phyloP scores from a whole-genome alignment of 2,329 filamentous ascomycete species.

The Lachnellula occidentalis region DNA sequence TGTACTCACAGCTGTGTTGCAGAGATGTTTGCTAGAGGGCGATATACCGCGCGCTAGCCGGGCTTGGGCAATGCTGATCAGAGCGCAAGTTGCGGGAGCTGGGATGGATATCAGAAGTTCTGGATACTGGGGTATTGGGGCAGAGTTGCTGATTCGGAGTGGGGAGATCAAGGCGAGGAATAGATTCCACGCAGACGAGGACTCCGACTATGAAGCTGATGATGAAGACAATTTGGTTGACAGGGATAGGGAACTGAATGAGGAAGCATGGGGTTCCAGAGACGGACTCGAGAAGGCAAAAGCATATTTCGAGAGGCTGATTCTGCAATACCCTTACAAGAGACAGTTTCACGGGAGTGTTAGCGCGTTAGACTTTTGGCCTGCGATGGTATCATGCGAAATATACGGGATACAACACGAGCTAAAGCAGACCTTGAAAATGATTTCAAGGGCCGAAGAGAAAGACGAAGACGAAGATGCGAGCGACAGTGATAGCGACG shows the following conservation, averaged over 20 bases:
- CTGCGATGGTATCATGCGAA: slow-evolving; percentile 75
- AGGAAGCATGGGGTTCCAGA: slow-evolving; percentile 34
- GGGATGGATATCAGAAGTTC: slow-evolving; percentile 63
- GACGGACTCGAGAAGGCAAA: slow-evolving; percentile 52
- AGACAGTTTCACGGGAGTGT: slow-evolving; percentile 54
- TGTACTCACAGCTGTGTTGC: slow-evolving; percentile 63
- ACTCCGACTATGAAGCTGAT: background rate
- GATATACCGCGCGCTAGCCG: slow-evolving; percentile 68
- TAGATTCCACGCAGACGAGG: slow-evolving; percentile 4
- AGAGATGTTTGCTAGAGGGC: slow-evolving; percentile 64
- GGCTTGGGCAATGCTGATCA: slow-evolving; percentile 69
- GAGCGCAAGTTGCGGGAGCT: slow-evolving; percentile 49
- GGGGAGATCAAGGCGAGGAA: slow-evolving; percentile 7
- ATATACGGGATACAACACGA: slow-evolving; percentile 67
- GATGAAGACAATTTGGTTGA: background rate
- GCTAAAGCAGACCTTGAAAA: slow-evolving; percentile 41
- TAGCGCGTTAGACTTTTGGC: slow-evolving; percentile 72
- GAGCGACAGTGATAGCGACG: slow-evolving; percentile 11
- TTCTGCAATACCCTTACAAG: slow-evolving; percentile 67
- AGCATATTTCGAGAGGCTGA: slow-evolving; percentile 71
- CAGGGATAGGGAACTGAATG: background rate
- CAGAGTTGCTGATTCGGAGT: slow-evolving; percentile 71
- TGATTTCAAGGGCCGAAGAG: slow-evolving; percentile 31
- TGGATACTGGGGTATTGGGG: slow-evolving; percentile 76
- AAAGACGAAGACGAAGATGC: slow-evolving; percentile 18